Base-by-base conservation (phyloP, 768 basidiomycete genomes). In the Mrakia blollopis region DNA sequence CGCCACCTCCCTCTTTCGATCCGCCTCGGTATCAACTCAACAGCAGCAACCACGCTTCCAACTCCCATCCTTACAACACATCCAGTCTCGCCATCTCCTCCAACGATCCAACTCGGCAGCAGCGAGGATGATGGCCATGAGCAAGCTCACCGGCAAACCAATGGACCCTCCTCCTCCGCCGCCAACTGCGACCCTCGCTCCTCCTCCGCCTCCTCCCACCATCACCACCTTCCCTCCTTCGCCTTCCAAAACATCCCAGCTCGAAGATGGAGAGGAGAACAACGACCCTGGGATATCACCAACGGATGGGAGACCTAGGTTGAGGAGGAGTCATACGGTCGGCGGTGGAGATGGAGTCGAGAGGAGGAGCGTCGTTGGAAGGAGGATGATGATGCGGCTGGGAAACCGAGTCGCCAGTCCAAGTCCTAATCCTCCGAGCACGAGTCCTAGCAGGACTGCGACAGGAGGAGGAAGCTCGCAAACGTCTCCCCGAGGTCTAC, bases 21-120 rank as follows among this genome's bases (percentile, higher is more conserved):
- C 70, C 7, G 69, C 63, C 16, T 73, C 76, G 14, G 50, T 47
- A 18, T 62, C 71, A 3, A 25, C 35, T 60, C 72, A 72, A 30
- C 44, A 72, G 62, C 73, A 74, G 3, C 70, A 67, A 32, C 72
- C 67, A 3, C 71, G 62, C 35, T 73, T 73, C 65, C 71, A 72
- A 79, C 88, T 85, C 79, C 92, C 92, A 0, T 88, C 91, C 5
- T 86, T 96, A 9, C 91, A 92, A 80, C 91, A 90, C 30, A 85
- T 95, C 52, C 78, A 82, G 80, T 54, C 78, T 79, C 67, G 84
- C 25, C 90, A 91, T 23, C 76, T 77, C n/a, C 87, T 97, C 3
- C 90, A 92, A 81, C 90, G 94, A 28, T 95, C 94, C 2, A 94
- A 95, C 82, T 95, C 94, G 81, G 92, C 89, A 16, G 87, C 92